phyloP scores from a whole-genome alignment of 352 stramenopile species.

The Phytophthora cryptogea region DNA sequence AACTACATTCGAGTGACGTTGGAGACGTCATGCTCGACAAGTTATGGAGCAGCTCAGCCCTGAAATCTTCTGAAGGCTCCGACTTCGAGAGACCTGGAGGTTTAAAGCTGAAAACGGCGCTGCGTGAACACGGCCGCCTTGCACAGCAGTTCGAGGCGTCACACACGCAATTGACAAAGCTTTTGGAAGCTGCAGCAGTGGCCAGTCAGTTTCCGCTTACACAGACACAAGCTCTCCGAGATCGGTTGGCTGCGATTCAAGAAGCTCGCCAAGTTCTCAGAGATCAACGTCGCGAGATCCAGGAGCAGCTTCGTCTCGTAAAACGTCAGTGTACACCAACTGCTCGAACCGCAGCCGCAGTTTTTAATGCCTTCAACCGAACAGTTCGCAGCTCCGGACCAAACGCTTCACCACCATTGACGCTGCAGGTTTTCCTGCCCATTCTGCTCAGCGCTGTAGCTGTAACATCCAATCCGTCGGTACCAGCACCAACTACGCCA shows the following conservation, averaged over 20 bases:
- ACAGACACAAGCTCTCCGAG: conserved; percentile 42
- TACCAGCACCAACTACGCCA: not conserved
- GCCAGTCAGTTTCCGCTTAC: conserved; percentile 49
- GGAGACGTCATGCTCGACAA: conserved; percentile 48
- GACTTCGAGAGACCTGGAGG: not conserved
- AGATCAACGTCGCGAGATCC: conserved; percentile 19
- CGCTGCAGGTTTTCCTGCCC: conserved; percentile 39
- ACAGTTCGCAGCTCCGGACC: not conserved
- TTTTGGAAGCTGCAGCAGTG: conserved; percentile 47
- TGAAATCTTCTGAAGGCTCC: not conserved
- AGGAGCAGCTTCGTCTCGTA: conserved; percentile 20
- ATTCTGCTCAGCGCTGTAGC: conserved; percentile 30
- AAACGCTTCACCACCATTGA: conserved; percentile 24
- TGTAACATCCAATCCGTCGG: not conserved
- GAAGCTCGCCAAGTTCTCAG: conserved; percentile 28
- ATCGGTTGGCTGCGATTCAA: conserved; percentile 28
- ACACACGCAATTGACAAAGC: conserved; percentile 37
- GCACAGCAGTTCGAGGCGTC: conserved; percentile 20
- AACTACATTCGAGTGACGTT: conserved; percentile 36
- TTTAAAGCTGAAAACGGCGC: conserved; percentile 33
- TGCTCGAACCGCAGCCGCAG: conserved; percentile 36
- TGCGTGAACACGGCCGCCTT: conserved; percentile 38
- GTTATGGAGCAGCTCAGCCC: conserved; percentile 36
- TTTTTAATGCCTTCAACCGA: conserved; percentile 54
- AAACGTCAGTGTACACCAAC: conserved; percentile 13